Evolutionary conservation across 2,329 filamentous ascomycete genomes (phyloP), one percentile per base, ranked within the genome.

Genomic region (Neonectria faginata): DNA sequence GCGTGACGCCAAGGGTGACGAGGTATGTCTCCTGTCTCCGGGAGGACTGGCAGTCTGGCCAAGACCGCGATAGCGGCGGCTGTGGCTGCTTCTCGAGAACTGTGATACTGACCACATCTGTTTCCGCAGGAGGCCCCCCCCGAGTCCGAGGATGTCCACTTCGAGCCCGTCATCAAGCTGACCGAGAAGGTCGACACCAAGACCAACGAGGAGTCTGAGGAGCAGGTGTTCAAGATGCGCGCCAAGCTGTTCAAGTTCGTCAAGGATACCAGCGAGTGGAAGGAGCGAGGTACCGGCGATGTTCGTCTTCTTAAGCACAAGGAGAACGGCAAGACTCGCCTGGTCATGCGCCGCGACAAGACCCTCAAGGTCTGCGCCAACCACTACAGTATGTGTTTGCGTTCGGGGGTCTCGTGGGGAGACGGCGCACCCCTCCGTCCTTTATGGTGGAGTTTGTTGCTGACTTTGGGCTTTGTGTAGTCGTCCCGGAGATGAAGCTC

Each of bases 351-450:
- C 81, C 89, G 96, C 80, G 96, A 99, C 87, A 98, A 98, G 93
- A 99, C 96, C 67, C 90, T 98, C 85, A 99, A 99, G 89, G 96
- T 99, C 83, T 99, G 96, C 91, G 96, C 96, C 79, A 99, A 99
- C 87, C 96, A 99, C 88, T 99, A 99, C 84, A 91, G 94, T 97
- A 90, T 77, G 92, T 84, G 25, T 14, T 29, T 33, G 20, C 29
- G 3, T 3, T 27, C 27, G 27, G 11, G 22, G 47, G n/a, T n/a
- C 3, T 14, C 8, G 45, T 48, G 20, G 22, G 45, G 22, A 48
- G 18, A n/a, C 45, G 9, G 7, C 45, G 25, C 25, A 27, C 14
- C n/a, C 27, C 10, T 3, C 20, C 11, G n/a, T 20, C 9, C 10
- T 20, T 9, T 20, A 31, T 11, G 11, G 11, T 39, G 25, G 29